Evolutionary conservation across 2,329 filamentous ascomycete genomes (phyloP).

Genomic region (Monosporascus sp.): DNA sequence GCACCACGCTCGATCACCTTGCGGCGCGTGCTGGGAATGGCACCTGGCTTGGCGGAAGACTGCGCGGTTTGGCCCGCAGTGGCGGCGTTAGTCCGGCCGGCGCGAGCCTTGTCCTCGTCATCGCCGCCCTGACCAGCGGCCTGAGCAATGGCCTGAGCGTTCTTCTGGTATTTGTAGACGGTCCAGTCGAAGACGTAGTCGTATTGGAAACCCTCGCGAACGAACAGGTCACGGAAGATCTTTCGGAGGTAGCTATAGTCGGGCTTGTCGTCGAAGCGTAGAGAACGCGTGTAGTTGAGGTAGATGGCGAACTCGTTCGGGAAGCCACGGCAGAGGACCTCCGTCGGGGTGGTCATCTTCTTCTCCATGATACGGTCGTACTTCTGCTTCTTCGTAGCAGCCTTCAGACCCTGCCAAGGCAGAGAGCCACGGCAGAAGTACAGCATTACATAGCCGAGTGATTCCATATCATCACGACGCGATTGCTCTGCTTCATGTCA

Average conservation of each 20-base stretch:
- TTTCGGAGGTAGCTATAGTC: conserved; percentile 99
- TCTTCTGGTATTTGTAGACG: conserved; percentile 99
- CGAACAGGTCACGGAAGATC: conserved; percentile 99
- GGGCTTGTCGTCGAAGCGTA: conserved; percentile 99
- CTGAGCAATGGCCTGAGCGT: conserved; percentile 88
- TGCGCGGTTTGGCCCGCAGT: conserved; percentile 56
- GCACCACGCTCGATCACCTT: conserved; percentile 74
- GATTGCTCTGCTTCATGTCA: conserved; percentile 72
- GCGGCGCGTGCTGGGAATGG: conserved; percentile 72
- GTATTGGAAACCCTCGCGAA: conserved; percentile 98
- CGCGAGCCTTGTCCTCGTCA: conserved; percentile 70
- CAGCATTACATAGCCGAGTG: conserved; percentile 97
- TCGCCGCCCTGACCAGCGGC: conserved; percentile 67
- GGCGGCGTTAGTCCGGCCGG: conserved; percentile 61
- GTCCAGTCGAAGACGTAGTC: conserved; percentile 99
- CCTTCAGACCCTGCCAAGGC: conserved; percentile 97
- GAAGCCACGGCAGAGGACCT: conserved; percentile 97
- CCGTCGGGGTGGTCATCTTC: conserved; percentile 99
- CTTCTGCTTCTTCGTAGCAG: conserved; percentile 99
- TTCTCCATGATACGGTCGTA: conserved; percentile 99
- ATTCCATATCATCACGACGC: conserved; percentile 99
- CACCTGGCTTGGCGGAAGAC: conserved; percentile 64
- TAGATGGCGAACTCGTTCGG: conserved; percentile 99
- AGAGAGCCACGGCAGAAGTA: conserved; percentile 99
- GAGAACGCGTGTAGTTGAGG: conserved; percentile 96